These are phyloP conservation scores for Bolboschoenoplectus hybrid DNA, from an alignment of 202 grass and related monocot genomes.

Conservation along the genomic window DNA sequence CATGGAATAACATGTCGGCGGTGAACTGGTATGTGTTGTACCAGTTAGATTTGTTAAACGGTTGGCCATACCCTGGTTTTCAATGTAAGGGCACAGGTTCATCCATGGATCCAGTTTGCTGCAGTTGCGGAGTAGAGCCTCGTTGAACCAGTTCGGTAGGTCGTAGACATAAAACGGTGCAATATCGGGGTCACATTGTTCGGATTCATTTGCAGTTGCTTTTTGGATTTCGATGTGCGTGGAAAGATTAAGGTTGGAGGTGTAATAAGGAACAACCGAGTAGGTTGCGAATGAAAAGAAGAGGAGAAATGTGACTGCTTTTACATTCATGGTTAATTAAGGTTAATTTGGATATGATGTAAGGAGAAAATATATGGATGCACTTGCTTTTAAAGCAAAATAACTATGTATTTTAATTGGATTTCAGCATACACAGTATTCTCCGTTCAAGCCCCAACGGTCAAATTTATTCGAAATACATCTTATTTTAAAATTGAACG, in stretches of 20 bases:
- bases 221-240: not conserved
- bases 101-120: too few species aligned
- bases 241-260: not conserved
- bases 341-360: not conserved
- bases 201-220: not conserved
- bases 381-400: too few species aligned
- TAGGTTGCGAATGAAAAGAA: not conserved
- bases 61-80: too few species aligned
- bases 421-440: too few species aligned
- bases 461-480: too few species aligned
- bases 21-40: too few species aligned
- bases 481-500: too few species aligned
- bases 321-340: not conserved
- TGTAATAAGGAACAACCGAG: not conserved
- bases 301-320: not conserved
- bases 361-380: not conserved
- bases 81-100: too few species aligned
- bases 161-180: slow-evolving; percentile 45
- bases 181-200: not conserved
- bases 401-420: too few species aligned
- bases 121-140: slow-evolving; percentile 31
- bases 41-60: too few species aligned
- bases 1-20: too few species aligned
- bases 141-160: slow-evolving; percentile 44
- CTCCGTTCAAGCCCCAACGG: too few species aligned